phyloP scores from a whole-genome alignment of 2,329 filamentous ascomycete genomes.

The Coniosporium tulheliwenetii region DNA sequence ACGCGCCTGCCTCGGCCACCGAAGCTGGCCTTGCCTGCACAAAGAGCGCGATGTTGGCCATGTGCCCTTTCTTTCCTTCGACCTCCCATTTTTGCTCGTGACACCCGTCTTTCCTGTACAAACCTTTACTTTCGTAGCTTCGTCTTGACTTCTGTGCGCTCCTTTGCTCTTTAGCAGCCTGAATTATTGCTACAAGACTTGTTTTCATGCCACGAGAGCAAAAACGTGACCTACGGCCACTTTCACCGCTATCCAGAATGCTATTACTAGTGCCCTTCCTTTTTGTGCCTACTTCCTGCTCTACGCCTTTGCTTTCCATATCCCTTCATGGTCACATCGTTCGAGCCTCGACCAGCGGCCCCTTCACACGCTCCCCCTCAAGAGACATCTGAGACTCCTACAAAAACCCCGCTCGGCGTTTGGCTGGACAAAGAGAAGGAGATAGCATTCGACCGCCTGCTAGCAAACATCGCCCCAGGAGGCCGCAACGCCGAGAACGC shows the following conservation, averaged over 20 bases:
- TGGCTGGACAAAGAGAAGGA: conserved; percentile 21
- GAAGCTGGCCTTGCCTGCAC: too few relatives aligned
- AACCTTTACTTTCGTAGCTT: too few relatives aligned
- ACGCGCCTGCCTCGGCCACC: too few relatives aligned
- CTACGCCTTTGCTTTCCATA: conserved; percentile 13
- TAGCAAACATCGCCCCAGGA: conserved; percentile 26
- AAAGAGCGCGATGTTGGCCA: too few relatives aligned
- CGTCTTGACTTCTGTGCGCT: too few relatives aligned
- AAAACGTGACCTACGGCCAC: too few relatives aligned
- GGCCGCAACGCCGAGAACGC: conserved; percentile 20
- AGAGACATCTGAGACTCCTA: background rate
- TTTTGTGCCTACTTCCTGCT: conserved; percentile 8
- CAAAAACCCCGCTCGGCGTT: conserved; percentile 12
- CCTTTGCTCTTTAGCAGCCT: too few relatives aligned
- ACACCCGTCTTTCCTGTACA: too few relatives aligned
- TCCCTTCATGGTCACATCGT: conserved; percentile 10
- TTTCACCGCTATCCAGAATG: background rate
- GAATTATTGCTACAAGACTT: too few relatives aligned
- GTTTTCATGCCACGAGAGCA: too few relatives aligned
- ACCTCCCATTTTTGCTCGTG: too few relatives aligned
- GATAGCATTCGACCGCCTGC: conserved; percentile 19
- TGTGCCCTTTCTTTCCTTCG: too few relatives aligned
- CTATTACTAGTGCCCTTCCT: conserved; percentile 3
- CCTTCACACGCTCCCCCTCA: background rate
- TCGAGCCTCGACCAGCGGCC: conserved; percentile 6